Percentiles rank a stretch among this genome's conserved stretches.
Conservation (phyloP, 257 asterid genomes). For the Penstemon eatonii region DNA sequence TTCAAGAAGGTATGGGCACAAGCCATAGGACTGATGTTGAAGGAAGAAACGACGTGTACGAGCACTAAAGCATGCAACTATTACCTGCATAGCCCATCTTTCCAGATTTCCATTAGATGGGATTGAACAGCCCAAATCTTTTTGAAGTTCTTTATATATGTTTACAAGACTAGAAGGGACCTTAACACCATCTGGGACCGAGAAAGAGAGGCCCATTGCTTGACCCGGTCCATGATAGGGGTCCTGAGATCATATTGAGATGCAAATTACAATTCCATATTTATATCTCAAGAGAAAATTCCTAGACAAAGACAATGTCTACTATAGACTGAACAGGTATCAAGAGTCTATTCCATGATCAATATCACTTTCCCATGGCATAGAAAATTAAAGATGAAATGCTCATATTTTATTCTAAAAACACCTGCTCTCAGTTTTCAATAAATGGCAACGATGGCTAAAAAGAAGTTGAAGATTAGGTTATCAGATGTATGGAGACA, state of each 20-base stretch:
- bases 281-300: background rate
- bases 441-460: background rate
- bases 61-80: constrained; percentile 20
- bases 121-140: constrained; percentile 82
- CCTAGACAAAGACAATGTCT: background rate
- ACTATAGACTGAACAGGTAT: constrained; percentile 2
- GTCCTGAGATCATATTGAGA: constrained; percentile 46
- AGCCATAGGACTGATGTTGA: constrained; percentile 18
- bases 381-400: background rate
- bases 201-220: constrained; percentile 99
- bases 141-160: constrained; percentile 84
- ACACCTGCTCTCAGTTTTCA: background rate
- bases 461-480: no score
- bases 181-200: constrained; percentile 80
- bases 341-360: background rate
- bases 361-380: background rate
- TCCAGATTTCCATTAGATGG: constrained; percentile 87
- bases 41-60: constrained; percentile 20
- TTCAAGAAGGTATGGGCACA: constrained; percentile 11
- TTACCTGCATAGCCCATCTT: constrained; percentile 91
- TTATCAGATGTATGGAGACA: no score
- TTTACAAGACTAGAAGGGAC: constrained; percentile 88
- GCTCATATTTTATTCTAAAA: no score
- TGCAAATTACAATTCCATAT: background rate
- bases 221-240: constrained; percentile 99